Evolutionary conservation across 2,329 filamentous ascomycete genomes (phyloP), one percentile per base, ranked within the genome.

Genomic region (Hysterium pulicare): DNA sequence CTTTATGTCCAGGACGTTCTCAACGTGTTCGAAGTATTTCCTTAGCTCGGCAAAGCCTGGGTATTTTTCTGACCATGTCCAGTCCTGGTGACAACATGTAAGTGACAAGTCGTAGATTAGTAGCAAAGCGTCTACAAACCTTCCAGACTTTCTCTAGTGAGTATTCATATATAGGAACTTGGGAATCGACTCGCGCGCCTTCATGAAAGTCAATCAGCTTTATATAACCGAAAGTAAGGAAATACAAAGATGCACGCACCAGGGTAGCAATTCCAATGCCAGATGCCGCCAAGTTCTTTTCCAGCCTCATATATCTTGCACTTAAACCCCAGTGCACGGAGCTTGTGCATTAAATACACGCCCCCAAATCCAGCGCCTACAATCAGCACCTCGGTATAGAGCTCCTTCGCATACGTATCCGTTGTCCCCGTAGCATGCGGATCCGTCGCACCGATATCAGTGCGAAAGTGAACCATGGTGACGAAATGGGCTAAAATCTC

Each of bases 11-110:
- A 81, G 51, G 4, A 75, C 70, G 43, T 75, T 75, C 41, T 81
- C 79, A 15, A 81, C 73, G 38, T 81, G 75, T 13, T 79, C 72
- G 53, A 84, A 84, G 57, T 84, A 84, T 3, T 58, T 55, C 10
- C 75, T 70, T 1, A 84, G 66, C 33, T 84, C 75, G 19, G 68
- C 48, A 19, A 71, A 75, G 9, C 61, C 70, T 1, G 78, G 77
- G 38, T 78, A 81, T 43, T 74, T 73, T 46, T 59, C 71, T 0
- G 67, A 64, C 75, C 78, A 84, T 26, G 68, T 79, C 78, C 78
- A 83, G 3, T 73, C 73, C 57, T 78, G 39, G 4, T 11, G 7
- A 7, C 2, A 15, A n/a, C 7, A 28, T 1, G 20, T 32, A 3
- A 24, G 23, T 13, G 31, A 2, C 26, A 23, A 9, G 4, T 23